A percentile compares a stretch with the other conserved stretches of the same genome.
phyloP scores from a whole-genome alignment of 2,329 filamentous ascomycete species.

The Fusarium sororula region DNA sequence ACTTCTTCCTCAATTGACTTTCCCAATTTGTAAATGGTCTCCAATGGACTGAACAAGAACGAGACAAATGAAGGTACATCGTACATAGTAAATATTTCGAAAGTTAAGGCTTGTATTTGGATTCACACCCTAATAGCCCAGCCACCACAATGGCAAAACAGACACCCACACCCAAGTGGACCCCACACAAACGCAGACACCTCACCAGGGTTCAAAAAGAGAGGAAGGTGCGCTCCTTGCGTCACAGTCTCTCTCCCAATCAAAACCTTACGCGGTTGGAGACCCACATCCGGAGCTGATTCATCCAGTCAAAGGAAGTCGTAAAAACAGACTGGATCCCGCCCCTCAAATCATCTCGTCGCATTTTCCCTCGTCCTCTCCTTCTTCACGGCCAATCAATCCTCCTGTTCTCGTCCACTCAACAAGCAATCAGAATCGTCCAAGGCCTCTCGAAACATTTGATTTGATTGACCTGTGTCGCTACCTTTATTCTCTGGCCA shows the following conservation, averaged over 20 bases:
- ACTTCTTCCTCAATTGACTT: not conserved
- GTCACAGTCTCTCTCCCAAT: slow-evolving; percentile 47
- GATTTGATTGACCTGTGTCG: slow-evolving; percentile 33
- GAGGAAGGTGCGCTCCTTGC: slow-evolving; percentile 35
- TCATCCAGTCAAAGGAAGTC: slow-evolving; percentile 60
- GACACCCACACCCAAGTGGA: not conserved
- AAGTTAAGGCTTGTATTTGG: not conserved
- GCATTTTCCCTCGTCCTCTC: slow-evolving; percentile 55
- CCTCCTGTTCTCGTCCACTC: slow-evolving; percentile 51
- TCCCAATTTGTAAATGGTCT: not conserved
- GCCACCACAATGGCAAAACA: not conserved
- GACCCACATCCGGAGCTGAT: slow-evolving; percentile 54
- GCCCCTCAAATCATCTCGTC: slow-evolving; percentile 63
- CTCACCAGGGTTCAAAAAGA: slow-evolving; percentile 2
- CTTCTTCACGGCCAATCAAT: slow-evolving; percentile 59
- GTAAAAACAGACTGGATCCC: slow-evolving; percentile 54
- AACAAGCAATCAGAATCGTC: slow-evolving; percentile 46
- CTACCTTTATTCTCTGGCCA: slow-evolving; percentile 38
- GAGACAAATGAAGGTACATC: not conserved
- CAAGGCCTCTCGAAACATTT: slow-evolving; percentile 43
- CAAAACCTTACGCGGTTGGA: slow-evolving; percentile 36
- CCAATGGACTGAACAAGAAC: not conserved
- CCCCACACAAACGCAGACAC: not conserved
- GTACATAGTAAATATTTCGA: not conserved
- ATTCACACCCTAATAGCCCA: not conserved